A percentile compares a stretch with the other conserved stretches of the same genome.
phyloP scores from a whole-genome alignment of 345 rosid species.

The Linum lewisii region DNA sequence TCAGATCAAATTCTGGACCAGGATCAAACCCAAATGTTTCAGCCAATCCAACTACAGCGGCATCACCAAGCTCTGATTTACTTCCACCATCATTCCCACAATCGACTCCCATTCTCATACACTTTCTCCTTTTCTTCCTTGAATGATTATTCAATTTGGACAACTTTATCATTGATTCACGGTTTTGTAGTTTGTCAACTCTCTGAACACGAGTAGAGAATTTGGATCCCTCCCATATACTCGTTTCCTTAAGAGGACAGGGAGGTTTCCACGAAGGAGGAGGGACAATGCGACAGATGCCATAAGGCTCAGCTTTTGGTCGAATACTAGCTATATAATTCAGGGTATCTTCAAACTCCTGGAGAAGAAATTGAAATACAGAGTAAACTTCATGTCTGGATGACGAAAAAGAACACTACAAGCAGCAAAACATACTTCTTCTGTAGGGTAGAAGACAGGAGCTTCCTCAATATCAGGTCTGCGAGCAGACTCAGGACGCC shows the following conservation, averaged over 20 bases:
- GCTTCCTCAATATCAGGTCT: slow-evolving; percentile 73
- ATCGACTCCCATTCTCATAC: slow-evolving; percentile 51
- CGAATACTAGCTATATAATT: slow-evolving; percentile 77
- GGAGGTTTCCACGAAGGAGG: slow-evolving; percentile 97
- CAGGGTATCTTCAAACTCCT: slow-evolving; percentile 96
- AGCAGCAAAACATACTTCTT: slow-evolving; percentile 54
- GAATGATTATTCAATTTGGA: slow-evolving; percentile 37
- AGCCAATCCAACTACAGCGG: slow-evolving; percentile 39
- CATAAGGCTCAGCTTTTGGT: slow-evolving; percentile 77
- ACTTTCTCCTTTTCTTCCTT: slow-evolving; percentile 72
- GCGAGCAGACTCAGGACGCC: slow-evolving; percentile 67
- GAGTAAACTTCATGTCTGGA: slow-evolving; percentile 9
- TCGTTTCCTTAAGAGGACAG: slow-evolving; percentile 67
- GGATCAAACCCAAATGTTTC: slow-evolving; percentile 93
- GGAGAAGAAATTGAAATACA: slow-evolving; percentile 21
- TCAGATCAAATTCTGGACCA: slow-evolving; percentile 78
- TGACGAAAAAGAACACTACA: slow-evolving; percentile 2
- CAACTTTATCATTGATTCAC: slow-evolving; percentile 63
- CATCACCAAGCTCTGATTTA: slow-evolving; percentile 28
- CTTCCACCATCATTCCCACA: slow-evolving; percentile 32
- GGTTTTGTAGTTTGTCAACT: slow-evolving; percentile 94
- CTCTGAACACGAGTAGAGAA: slow-evolving; percentile 92
- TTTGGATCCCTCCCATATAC: slow-evolving; percentile 65
- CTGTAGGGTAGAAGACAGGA: slow-evolving; percentile 87
- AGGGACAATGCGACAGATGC: slow-evolving; percentile 97